Evolutionary conservation across 768 basidiomycete genomes (phyloP).

Genomic region (Crepidotus variabilis): DNA sequence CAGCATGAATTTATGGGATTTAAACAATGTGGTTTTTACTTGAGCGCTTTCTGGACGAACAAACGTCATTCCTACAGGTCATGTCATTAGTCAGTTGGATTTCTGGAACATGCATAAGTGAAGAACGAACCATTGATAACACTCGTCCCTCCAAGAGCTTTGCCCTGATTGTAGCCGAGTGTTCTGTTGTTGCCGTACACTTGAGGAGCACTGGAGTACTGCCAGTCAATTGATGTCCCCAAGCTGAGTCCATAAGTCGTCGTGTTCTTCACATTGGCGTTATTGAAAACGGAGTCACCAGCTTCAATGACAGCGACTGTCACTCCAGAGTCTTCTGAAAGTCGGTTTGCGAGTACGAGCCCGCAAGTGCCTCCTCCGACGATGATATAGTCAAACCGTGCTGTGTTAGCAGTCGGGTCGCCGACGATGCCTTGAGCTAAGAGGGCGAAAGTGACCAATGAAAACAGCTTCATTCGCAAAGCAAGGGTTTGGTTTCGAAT

Average conservation of each 20-base stretch:
- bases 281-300: neutral
- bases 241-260: neutral
- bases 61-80: neutral
- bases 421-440: too few relatives aligned
- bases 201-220: neutral
- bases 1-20: neutral
- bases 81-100: neutral
- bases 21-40: neutral
- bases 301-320: neutral
- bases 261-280: neutral
- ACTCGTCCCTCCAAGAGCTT: neutral
- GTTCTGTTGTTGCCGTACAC: neutral
- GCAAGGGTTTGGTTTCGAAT: too few relatives aligned
- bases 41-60: neutral
- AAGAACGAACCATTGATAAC: neutral
- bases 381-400: neutral
- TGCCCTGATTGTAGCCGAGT: neutral
- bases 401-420: neutral
- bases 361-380: conserved; percentile 1
- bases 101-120: too few relatives aligned
- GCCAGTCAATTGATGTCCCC: neutral
- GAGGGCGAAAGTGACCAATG: too few relatives aligned
- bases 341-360: neutral
- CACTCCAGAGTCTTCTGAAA: neutral
- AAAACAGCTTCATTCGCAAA: too few relatives aligned